Percentiles rank a stretch among this genome's conserved stretches.
These are phyloP conservation scores for Camillea tinctor DNA, from an alignment of 2,329 filamentous ascomycete genomes.

Conservation along the genomic window DNA sequence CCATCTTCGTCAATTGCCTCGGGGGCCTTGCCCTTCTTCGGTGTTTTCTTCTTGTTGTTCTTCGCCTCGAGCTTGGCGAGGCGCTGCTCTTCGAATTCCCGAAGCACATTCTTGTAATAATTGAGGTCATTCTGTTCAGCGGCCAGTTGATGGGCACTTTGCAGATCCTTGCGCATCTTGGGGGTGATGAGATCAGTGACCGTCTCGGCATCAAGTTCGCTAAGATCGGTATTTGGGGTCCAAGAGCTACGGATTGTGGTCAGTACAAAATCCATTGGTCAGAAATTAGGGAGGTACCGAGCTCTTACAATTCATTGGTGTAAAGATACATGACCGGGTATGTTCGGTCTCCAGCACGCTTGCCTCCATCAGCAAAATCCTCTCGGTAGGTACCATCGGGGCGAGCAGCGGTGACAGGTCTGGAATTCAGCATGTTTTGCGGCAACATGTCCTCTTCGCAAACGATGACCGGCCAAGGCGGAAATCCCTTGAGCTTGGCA, in stretches of 20 bases:
- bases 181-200: slow-evolving; percentile 67
- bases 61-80: slow-evolving; percentile 53
- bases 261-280: slow-evolving; percentile 4
- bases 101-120: slow-evolving; percentile 80
- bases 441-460: slow-evolving; percentile 95
- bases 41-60: slow-evolving; percentile 29
- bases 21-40: slow-evolving; percentile 46
- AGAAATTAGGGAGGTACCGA: background rate
- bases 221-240: slow-evolving; percentile 82
- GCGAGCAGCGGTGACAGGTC: slow-evolving; percentile 80
- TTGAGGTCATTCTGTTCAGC: slow-evolving; percentile 73
- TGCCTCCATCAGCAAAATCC: slow-evolving; percentile 83
- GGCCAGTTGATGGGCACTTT: slow-evolving; percentile 77
- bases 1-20: slow-evolving; percentile 54
- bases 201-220: slow-evolving; percentile 71
- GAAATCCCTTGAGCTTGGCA: slow-evolving; percentile 90
- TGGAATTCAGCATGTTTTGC: slow-evolving; percentile 67
- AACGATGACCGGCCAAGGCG: slow-evolving; percentile 91
- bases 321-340: slow-evolving; percentile 94
- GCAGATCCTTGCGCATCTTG: slow-evolving; percentile 78
- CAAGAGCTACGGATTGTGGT: slow-evolving; percentile 65
- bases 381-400: slow-evolving; percentile 84
- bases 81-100: slow-evolving; percentile 65
- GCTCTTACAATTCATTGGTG: slow-evolving; percentile 94
- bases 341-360: slow-evolving; percentile 78